phyloP scores from a whole-genome alignment of 2,329 filamentous ascomycete genomes.

The Botrytis deweyae region DNA sequence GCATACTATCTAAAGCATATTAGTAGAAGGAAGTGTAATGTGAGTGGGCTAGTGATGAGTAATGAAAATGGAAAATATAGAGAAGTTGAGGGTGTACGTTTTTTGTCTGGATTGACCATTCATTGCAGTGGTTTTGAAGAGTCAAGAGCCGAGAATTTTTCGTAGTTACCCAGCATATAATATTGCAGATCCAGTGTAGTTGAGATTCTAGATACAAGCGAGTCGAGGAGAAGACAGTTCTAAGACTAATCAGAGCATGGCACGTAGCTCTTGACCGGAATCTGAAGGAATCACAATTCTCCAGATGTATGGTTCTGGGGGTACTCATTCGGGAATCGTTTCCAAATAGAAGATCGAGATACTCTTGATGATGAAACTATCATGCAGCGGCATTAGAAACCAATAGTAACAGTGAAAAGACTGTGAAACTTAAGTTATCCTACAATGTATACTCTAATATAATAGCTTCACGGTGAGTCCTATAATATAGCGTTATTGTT shows the following conservation, averaged over 20 bases:
- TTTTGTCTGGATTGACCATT: not conserved
- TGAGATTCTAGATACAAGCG: not conserved
- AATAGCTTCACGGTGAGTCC: not conserved
- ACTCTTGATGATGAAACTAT: not conserved
- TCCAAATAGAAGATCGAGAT: not conserved
- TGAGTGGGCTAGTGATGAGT: not conserved
- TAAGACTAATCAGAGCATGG: not conserved
- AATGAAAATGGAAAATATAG: not conserved
- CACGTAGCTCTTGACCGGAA: not conserved
- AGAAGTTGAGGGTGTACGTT: not conserved
- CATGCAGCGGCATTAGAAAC: not conserved
- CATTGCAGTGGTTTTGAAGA: not conserved
- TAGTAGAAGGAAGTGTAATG: not conserved
- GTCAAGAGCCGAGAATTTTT: not conserved
- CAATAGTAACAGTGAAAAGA: not conserved
- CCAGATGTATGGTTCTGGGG: accelerated
- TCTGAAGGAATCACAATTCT: not conserved
- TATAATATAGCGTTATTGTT: not conserved
- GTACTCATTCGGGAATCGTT: not conserved
- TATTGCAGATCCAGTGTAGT: not conserved
- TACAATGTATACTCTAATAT: not conserved
- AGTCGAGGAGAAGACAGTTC: not conserved
- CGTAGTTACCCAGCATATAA: not conserved
- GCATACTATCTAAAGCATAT: accelerated
- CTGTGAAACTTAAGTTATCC: not conserved